A percentile compares a stretch with the other conserved stretches of the same genome.
Conservation (phyloP, 2,329 filamentous ascomycete species). For the Ascochyta fabae region DNA sequence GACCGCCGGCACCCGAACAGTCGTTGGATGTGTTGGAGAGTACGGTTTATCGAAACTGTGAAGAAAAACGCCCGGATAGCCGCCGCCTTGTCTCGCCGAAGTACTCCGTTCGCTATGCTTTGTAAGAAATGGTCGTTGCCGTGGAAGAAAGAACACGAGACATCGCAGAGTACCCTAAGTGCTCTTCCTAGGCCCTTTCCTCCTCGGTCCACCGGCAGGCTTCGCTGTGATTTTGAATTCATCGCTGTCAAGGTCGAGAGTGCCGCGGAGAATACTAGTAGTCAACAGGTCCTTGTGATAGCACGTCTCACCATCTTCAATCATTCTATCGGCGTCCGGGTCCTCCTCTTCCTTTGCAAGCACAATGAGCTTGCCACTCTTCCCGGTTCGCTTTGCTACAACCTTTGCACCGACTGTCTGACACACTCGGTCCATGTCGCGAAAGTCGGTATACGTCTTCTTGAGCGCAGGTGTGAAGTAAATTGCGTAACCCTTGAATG, state of each 20-base stretch:
- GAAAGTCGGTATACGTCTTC: conserved; percentile 40
- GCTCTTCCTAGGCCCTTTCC: conserved; percentile 25
- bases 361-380: conserved; percentile 40
- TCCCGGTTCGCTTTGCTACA: conserved; percentile 32
- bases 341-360: conserved; percentile 50
- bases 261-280: conserved; percentile 52
- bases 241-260: conserved; percentile 48
- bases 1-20: background rate
- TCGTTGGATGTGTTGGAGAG: background rate
- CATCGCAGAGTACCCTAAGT: background rate
- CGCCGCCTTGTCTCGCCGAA: background rate
- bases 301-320: conserved; percentile 42
- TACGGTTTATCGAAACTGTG: background rate
- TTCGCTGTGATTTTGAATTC: conserved; percentile 46
- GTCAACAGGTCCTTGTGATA: conserved; percentile 55
- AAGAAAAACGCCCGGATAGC: background rate
- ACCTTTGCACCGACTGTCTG: conserved; percentile 49
- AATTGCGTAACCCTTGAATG: conserved; percentile 57
- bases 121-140: background rate
- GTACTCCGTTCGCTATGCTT: conserved; percentile 16
- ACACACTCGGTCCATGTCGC: conserved; percentile 49
- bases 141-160: background rate
- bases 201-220: conserved; percentile 15
- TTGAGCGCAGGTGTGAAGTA: conserved; percentile 56
- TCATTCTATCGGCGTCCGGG: conserved; percentile 42